These are phyloP conservation scores for Populus hybrid DNA, from an alignment of 441 rosid species.

Conservation along the genomic window DNA sequence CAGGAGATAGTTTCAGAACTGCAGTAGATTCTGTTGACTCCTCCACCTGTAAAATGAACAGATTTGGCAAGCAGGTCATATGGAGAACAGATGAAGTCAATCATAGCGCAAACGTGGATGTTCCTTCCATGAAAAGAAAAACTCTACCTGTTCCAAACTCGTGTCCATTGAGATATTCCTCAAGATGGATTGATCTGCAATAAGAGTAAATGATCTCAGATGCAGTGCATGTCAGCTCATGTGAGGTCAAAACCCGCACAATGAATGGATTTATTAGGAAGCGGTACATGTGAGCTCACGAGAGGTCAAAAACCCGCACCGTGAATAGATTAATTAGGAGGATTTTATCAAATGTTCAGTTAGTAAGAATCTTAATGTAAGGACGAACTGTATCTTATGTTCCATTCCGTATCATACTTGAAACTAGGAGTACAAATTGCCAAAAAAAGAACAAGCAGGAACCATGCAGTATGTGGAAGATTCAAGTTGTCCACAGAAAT, in stretches of 20 bases:
- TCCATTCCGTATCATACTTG: neutral
- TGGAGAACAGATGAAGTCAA: conserved; percentile 6
- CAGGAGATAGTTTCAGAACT: conserved; percentile 46
- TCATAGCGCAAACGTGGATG: conserved; percentile 4
- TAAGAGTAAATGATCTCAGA: neutral
- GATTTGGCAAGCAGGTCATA: conserved; percentile 13
- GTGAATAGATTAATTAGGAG: neutral
- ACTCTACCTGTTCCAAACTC: conserved; percentile 66
- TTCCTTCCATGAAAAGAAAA: conserved; percentile 10
- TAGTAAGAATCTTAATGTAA: neutral
- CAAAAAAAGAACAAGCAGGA: neutral
- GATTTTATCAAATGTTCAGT: neutral
- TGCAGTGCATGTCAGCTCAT: neutral
- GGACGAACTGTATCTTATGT: neutral
- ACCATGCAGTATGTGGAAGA: neutral
- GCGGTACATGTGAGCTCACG: neutral
- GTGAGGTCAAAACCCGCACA: neutral
- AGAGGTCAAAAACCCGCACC: neutral
- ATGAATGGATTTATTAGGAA: neutral
- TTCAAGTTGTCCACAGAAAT: neutral
- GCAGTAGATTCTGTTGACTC: conserved; percentile 41
- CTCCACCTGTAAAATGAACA: conserved; percentile 45
- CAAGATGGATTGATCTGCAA: conserved; percentile 70
- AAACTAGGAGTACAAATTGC: neutral
- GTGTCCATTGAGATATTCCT: conserved; percentile 57